phyloP scores from a whole-genome alignment of 805 yeast species.

The Blastobotrys chiropterorum region DNA sequence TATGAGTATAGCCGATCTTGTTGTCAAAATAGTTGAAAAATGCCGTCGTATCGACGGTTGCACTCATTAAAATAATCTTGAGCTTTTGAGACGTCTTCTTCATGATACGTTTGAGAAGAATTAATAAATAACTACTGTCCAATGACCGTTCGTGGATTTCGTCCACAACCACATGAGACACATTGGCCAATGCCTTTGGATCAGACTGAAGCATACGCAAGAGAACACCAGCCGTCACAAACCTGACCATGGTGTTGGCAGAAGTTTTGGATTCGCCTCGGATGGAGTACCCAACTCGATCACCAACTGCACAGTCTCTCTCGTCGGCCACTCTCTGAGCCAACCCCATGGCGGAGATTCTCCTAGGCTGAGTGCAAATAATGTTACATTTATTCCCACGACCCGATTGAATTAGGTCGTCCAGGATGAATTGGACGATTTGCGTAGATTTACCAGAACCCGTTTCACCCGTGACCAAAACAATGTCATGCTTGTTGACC shows the following conservation, averaged over 20 bases:
- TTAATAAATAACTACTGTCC: constrained; percentile 79
- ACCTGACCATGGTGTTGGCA: constrained; percentile 61
- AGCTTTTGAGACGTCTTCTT: constrained; percentile 37
- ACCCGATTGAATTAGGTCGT: constrained; percentile 42
- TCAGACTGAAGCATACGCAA: constrained; percentile 72
- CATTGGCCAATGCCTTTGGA: constrained; percentile 31
- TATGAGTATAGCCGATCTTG: constrained; percentile 60
- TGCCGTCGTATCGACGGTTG: constrained; percentile 71
- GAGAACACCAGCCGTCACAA: constrained; percentile 89
- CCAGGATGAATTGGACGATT: constrained; percentile 82
- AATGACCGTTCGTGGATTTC: constrained; percentile 96
- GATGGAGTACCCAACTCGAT: constrained; percentile 82
- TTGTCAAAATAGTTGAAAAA: constrained; percentile 62
- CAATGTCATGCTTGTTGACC: constrained; percentile 55
- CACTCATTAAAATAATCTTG: constrained; percentile 82
- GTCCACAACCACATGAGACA: constrained; percentile 76
- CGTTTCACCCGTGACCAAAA: constrained; percentile 89
- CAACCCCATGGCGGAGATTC: constrained; percentile 90
- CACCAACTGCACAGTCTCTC: constrained; percentile 56
- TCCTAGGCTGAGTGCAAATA: constrained; percentile 90
- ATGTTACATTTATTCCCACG: constrained; percentile 47
- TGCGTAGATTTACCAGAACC: constrained; percentile 98
- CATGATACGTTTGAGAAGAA: constrained; percentile 61
- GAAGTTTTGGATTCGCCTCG: constrained; percentile 78
- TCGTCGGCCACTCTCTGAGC: constrained; percentile 91